These are phyloP conservation scores for Flaveria linearis DNA, from an alignment of 129 eudicot species.

Conservation along the genomic window DNA sequence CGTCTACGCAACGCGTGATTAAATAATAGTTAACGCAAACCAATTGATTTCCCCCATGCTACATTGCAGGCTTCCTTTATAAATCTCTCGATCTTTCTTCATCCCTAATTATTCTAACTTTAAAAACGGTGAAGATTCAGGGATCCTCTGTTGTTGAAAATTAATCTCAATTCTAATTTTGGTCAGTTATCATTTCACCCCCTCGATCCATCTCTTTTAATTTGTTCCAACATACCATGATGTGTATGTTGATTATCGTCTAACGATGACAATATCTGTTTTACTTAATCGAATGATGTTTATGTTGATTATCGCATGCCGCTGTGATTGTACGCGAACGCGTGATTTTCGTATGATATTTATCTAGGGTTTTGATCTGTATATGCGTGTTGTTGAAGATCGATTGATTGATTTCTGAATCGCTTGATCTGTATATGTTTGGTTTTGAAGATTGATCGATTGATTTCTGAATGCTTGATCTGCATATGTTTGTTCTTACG, in stretches of 20 bases:
- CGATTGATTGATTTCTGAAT: not conserved
- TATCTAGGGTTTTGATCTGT: slow-evolving; percentile 20
- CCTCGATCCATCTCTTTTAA: too few species aligned
- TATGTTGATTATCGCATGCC: slow-evolving; percentile 13
- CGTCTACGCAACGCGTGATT: slow-evolving; percentile 33
- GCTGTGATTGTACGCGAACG: slow-evolving; percentile 4
- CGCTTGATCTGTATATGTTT: not conserved
- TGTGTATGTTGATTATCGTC: too few species aligned
- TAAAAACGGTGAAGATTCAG: not conserved
- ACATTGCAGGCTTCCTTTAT: not conserved
- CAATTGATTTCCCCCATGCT: not conserved
- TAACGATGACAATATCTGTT: too few species aligned
- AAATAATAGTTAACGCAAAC: not conserved
- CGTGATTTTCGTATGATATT: slow-evolving; percentile 3
- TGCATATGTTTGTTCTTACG: not conserved
- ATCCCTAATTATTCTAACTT: too few species aligned
- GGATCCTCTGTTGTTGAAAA: not conserved
- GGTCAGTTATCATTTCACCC: not conserved
- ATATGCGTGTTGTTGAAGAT: not conserved
- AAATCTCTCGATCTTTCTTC: not conserved
- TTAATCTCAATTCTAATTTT: not conserved
- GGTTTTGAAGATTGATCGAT: not conserved
- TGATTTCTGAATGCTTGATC: not conserved
- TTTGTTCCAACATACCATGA: too few species aligned
- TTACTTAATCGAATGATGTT: not conserved